These are phyloP conservation scores for Cryoendolithus antarcticus DNA, from an alignment of 2,329 filamentous ascomycete genomes.

Conservation along the genomic window DNA sequence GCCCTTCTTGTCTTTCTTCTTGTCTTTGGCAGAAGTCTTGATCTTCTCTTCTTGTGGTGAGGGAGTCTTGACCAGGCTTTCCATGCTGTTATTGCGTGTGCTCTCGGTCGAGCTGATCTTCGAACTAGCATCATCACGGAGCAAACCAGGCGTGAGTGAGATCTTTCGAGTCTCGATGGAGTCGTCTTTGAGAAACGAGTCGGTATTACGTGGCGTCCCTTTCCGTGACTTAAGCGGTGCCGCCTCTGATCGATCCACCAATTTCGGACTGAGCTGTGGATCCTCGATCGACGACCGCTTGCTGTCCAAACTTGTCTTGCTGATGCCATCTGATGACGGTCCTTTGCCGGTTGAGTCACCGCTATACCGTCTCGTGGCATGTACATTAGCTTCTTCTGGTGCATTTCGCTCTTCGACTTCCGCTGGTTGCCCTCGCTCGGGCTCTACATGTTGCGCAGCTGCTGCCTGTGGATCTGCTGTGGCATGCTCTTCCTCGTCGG, in stretches of 20 bases:
- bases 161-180: constrained; percentile 94
- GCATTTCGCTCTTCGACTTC: constrained; percentile 12
- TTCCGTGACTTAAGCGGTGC: constrained; percentile 55
- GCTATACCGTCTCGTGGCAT: constrained; percentile 6
- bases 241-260: constrained; percentile 22
- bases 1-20: constrained; percentile 59
- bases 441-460: constrained; percentile 10
- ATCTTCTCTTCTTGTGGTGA: constrained; percentile 46
- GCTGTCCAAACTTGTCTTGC: constrained; percentile 5
- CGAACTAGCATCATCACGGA: constrained; percentile 59
- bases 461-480: constrained; percentile 16
- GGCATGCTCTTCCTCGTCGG: constrained; percentile 37
- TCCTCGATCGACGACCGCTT: constrained; percentile 14
- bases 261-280: constrained; percentile 18
- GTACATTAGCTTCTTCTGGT: constrained; percentile 7
- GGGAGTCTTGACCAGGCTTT: constrained; percentile 60
- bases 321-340: background rate
- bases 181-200: constrained; percentile 97
- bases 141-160: constrained; percentile 80
- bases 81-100: constrained; percentile 51
- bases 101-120: constrained; percentile 31
- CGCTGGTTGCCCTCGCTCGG: constrained; percentile 9
- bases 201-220: constrained; percentile 77
- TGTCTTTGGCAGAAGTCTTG: constrained; percentile 59
- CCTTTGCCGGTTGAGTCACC: constrained; percentile 1